These are phyloP conservation scores for Wickerhamiella kurtzmanii DNA, from an alignment of 805 yeast genomes.

Conservation along the genomic window DNA sequence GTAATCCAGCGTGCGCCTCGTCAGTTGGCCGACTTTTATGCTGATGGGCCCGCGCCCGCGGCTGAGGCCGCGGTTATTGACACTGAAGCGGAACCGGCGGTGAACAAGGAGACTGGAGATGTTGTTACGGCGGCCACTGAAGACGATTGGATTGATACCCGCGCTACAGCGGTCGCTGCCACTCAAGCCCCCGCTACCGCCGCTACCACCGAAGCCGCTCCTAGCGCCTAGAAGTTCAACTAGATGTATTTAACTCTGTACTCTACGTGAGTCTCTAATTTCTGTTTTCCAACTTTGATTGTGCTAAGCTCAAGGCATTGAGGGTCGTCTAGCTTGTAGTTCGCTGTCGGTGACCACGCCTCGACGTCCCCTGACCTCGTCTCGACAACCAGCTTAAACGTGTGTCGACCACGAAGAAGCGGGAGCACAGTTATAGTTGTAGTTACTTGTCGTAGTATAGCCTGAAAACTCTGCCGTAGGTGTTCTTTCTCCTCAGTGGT, in stretches of 20 bases:
- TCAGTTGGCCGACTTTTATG: neutral
- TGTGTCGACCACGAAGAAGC: conserved; percentile 46
- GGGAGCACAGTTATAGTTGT: conserved; percentile 82
- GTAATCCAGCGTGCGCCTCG: neutral
- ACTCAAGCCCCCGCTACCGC: neutral
- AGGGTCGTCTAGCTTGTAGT: conserved; percentile 40
- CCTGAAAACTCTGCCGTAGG: conserved; percentile 65
- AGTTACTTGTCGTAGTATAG: conserved; percentile 76
- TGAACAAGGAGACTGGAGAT: too few species aligned
- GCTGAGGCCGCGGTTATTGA: neutral
- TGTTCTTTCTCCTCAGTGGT: conserved; percentile 27
- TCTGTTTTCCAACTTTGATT: conserved; percentile 54
- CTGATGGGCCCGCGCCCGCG: neutral
- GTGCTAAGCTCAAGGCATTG: conserved; percentile 60
- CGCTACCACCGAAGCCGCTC: neutral
- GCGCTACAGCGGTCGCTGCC: neutral
- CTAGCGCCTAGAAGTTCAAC: neutral
- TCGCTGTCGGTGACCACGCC: conserved; percentile 76
- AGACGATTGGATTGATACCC: conserved; percentile 1
- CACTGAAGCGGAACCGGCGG: too few species aligned
- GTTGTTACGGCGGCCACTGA: neutral
- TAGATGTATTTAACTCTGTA: conserved; percentile 30
- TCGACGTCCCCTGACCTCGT: conserved; percentile 31
- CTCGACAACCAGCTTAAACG: conserved; percentile 74
- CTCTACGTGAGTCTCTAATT: conserved; percentile 59